Evolutionary conservation across 2,329 filamentous ascomycete species (phyloP).

Genomic region (Microcyclosporella mali): DNA sequence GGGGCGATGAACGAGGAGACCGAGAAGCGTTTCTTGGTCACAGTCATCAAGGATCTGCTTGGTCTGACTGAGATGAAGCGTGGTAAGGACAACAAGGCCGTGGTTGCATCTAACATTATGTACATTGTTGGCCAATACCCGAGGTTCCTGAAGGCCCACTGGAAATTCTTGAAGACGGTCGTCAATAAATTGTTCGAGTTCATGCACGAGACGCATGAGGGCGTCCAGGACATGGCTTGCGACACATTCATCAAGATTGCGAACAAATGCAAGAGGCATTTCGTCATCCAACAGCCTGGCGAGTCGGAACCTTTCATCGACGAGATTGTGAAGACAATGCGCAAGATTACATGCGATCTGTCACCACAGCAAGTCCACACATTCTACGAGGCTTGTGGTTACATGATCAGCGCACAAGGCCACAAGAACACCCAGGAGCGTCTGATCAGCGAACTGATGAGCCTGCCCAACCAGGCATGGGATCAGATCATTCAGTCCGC

Average conservation of each 20-base stretch:
- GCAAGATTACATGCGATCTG: conserved; percentile 91
- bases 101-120: conserved; percentile 99
- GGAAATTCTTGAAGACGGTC: conserved; percentile 99
- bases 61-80: conserved; percentile 98
- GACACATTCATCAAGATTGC: conserved; percentile 99
- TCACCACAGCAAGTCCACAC: conserved; percentile 97
- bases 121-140: conserved; percentile 99
- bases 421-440: conserved; percentile 92
- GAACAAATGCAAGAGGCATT: conserved; percentile 94
- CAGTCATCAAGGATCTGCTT: conserved; percentile 95
- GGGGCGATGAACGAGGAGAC: conserved; percentile 99
- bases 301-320: conserved; percentile 97
- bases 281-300: conserved; percentile 89
- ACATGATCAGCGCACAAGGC: conserved; percentile 97
- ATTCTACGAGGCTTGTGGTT: conserved; percentile 97
- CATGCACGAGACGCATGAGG: conserved; percentile 99
- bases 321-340: conserved; percentile 92
- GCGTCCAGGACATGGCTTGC: conserved; percentile 99
- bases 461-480: conserved; percentile 88
- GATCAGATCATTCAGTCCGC: conserved; percentile 88
- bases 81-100: conserved; percentile 98
- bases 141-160: conserved; percentile 95
- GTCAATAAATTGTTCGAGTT: conserved; percentile 99
- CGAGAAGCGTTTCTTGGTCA: conserved; percentile 95
- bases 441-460: conserved; percentile 86